Conservation (phyloP, 345 rosid genomes). For the Excoecaria agallocha region DNA sequence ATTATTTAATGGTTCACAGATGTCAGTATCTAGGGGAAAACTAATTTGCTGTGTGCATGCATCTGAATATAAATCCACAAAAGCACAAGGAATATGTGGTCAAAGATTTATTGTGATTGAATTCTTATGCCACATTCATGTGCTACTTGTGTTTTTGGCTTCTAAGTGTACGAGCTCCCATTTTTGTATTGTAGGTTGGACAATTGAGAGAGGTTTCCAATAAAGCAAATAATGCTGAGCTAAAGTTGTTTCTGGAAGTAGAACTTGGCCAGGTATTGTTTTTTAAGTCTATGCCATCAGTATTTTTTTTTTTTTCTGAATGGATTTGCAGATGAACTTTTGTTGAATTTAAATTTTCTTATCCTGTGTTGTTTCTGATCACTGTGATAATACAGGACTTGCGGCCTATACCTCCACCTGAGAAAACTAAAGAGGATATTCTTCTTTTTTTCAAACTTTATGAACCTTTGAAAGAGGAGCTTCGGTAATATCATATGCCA, state of each 20-base stretch:
- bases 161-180: not conserved
- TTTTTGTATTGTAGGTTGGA: slow-evolving; percentile 63
- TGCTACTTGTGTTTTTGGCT: not conserved
- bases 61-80: not conserved
- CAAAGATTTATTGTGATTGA: not conserved
- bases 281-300: not conserved
- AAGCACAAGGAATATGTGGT: not conserved
- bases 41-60: not conserved
- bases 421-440: slow-evolving; percentile 71
- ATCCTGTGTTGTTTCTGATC: not conserved
- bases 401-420: slow-evolving; percentile 57
- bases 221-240: slow-evolving; percentile 74
- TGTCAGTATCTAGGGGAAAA: not conserved
- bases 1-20: not conserved
- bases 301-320: not conserved
- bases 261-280: slow-evolving; percentile 69
- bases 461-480: slow-evolving; percentile 73
- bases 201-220: slow-evolving; percentile 80
- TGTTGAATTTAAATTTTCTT: not conserved
- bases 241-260: slow-evolving; percentile 86
- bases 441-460: slow-evolving; percentile 89
- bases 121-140: not conserved
- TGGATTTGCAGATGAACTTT: not conserved
- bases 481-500: slow-evolving; percentile 46
- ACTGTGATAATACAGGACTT: slow-evolving; percentile 54